Base-by-base conservation (phyloP, 768 basidiomycete species). In the Coprinopsis cinerea region DNA sequence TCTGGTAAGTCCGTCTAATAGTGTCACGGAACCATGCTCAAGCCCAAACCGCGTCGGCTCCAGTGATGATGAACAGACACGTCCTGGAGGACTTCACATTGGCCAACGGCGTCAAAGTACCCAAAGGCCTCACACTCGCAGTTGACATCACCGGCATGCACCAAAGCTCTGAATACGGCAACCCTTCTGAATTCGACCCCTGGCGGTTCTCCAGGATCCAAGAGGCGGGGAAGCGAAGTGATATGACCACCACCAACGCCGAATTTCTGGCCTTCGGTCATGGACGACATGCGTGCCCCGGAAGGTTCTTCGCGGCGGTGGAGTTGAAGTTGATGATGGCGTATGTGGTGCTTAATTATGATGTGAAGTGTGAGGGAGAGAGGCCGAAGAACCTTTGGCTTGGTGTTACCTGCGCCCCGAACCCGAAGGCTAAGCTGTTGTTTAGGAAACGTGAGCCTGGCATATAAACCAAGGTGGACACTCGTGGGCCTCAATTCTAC, bases 21-120 rank as follows among this genome's bases (percentile, higher is more conserved):
- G 9, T 32, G n/a, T 24, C 26, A 18, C 14, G 5, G 42, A 25
- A 5, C n/a, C 42, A 22, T 30, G 22, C 28, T 28, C 20, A 10
- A 14, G 37, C 37, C 11, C 9, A 24, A 14, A 11, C 15, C 20
- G 9, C 6, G 34, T 10, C 27, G 27, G 17, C 28, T 24, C 17
- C 15, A 61, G 58, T 60, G 37, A 53, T 47, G 35, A 51, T 72
- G 32, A 47, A 54, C 3, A 68, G 74, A 4, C 60, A 62, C 30
- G 67, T 64, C 1, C 25, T 68, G 34, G 58, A 66, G 36, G 73
- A 74, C 48, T 69, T 65, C 55, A 72, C 70, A 0, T 68, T 78
- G 51, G 68, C 68, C 1, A 68, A 77, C 53, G 77, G 75, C 2
- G 68, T 67, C 0, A 53, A 56, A 36, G 53, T 78, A 11, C 74